Percentiles rank a stretch among this genome's conserved stretches.
Evolutionary conservation across 2,329 filamentous ascomycete species (phyloP).

Genomic region (Alternaria brassicae): DNA sequence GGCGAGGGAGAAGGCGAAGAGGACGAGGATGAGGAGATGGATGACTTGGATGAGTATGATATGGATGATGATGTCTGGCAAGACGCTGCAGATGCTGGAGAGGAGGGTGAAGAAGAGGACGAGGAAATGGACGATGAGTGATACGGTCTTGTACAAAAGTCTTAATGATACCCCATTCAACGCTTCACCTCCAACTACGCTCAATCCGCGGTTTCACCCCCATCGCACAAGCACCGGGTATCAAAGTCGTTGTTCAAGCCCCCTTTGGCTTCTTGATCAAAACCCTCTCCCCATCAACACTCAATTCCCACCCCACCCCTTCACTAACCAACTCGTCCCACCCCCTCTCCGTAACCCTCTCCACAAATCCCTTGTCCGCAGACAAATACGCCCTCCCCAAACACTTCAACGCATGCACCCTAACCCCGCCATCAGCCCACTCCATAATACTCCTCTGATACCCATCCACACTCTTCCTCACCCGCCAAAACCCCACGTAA

Average conservation of each 20-base stretch:
- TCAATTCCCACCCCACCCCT: slow-evolving; percentile 82
- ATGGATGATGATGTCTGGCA: slow-evolving; percentile 61
- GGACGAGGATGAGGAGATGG: slow-evolving; percentile 59
- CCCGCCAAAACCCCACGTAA: slow-evolving; percentile 78
- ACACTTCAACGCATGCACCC: slow-evolving; percentile 82
- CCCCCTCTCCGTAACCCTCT: slow-evolving; percentile 69
- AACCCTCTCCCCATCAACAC: slow-evolving; percentile 69
- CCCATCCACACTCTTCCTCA: slow-evolving; percentile 76
- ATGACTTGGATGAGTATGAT: slow-evolving; percentile 58
- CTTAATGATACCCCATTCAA: slow-evolving; percentile 46
- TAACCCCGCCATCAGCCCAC: slow-evolving; percentile 77
- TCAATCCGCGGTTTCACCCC: not conserved
- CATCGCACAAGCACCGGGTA: not conserved
- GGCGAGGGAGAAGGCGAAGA: slow-evolving; percentile 56
- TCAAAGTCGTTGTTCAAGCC: slow-evolving; percentile 37
- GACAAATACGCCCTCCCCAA: slow-evolving; percentile 81
- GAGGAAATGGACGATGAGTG: slow-evolving; percentile 56
- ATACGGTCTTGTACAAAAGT: slow-evolving; percentile 10
- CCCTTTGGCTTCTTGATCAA: slow-evolving; percentile 72
- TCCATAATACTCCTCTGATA: slow-evolving; percentile 81
- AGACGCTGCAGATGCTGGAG: slow-evolving; percentile 59
- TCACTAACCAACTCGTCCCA: slow-evolving; percentile 77
- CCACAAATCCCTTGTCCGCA: slow-evolving; percentile 72
- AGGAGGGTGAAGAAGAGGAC: slow-evolving; percentile 56
- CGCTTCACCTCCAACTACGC: not conserved